phyloP scores from a whole-genome alignment of 148 eudicot species.

The Fagopyrum homotropicum region DNA sequence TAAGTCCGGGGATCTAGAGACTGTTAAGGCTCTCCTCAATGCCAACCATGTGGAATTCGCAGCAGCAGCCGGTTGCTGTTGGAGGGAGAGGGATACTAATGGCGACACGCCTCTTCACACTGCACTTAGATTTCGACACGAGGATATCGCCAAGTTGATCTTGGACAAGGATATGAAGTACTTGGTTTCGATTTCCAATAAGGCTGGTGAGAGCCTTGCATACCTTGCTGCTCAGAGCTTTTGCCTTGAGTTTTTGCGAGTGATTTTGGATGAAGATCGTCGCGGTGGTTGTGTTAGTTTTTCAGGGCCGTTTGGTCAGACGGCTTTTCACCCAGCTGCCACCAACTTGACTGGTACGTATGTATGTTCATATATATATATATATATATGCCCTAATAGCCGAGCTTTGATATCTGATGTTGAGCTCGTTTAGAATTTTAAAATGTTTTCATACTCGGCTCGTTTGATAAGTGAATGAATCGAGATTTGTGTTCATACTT shows the following conservation, averaged over 20 bases:
- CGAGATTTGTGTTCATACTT: neutral
- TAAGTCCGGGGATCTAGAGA: too few relatives aligned
- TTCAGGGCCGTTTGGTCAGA: neutral
- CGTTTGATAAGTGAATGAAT: too few relatives aligned
- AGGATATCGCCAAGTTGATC: neutral
- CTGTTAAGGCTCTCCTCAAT: neutral
- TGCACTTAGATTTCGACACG: neutral
- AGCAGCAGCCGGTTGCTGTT: neutral
- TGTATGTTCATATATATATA: neutral
- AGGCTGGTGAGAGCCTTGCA: neutral
- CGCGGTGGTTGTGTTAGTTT: neutral
- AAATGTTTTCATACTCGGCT: too few relatives aligned
- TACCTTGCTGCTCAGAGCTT: neutral
- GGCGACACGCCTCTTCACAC: neutral
- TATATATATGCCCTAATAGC: too few relatives aligned
- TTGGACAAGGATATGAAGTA: neutral
- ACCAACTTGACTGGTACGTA: neutral
- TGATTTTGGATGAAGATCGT: neutral
- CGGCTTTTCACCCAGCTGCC: neutral
- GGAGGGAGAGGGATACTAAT: neutral
- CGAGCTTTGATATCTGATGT: too few relatives aligned
- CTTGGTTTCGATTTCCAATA: neutral
- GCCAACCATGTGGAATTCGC: neutral
- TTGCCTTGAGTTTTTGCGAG: neutral
- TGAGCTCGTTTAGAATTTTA: too few relatives aligned